A percentile compares a stretch with the other conserved stretches of the same genome.
phyloP scores from a whole-genome alignment of 306 rosid genomes.

The Prunus dulcis region DNA sequence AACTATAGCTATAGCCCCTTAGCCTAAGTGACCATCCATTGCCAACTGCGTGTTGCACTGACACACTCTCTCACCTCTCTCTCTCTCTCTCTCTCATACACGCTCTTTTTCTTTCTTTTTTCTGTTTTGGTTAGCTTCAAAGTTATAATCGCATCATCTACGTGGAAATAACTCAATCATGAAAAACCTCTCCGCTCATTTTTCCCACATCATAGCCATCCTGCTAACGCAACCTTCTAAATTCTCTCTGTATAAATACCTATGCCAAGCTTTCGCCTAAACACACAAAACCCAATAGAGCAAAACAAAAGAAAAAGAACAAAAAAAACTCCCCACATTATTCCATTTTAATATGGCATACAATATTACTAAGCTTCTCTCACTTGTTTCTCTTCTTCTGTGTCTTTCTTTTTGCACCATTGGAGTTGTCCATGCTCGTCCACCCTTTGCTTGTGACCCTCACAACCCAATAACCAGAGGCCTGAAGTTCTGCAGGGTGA shows the following conservation, averaged over 20 bases:
- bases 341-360: neutral
- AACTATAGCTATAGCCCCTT: neutral
- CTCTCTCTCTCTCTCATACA: neutral
- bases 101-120: neutral
- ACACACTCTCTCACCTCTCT: slow-evolving; percentile 22
- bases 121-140: slow-evolving; percentile 15
- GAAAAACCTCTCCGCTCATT: neutral
- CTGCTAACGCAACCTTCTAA: slow-evolving; percentile 19
- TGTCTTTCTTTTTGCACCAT: neutral
- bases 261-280: neutral
- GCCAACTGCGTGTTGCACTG: slow-evolving; percentile 42
- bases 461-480: slow-evolving; percentile 46
- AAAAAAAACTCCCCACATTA: neutral
- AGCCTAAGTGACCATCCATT: neutral
- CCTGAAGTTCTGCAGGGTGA: slow-evolving; percentile 45
- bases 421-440: slow-evolving; percentile 30
- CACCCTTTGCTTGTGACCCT: slow-evolving; percentile 83
- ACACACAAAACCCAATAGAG: neutral
- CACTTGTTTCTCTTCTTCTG: neutral
- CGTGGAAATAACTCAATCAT: slow-evolving; percentile 65
- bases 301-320: neutral
- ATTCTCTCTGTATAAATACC: neutral
- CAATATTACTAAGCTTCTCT: neutral
- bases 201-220: slow-evolving; percentile 8
- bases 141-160: slow-evolving; percentile 24